Evolutionary conservation across 352 stramenopile genomes (phyloP), one percentile per base, ranked within the genome.

Genomic region (Phytophthora fragariaefolia): DNA sequence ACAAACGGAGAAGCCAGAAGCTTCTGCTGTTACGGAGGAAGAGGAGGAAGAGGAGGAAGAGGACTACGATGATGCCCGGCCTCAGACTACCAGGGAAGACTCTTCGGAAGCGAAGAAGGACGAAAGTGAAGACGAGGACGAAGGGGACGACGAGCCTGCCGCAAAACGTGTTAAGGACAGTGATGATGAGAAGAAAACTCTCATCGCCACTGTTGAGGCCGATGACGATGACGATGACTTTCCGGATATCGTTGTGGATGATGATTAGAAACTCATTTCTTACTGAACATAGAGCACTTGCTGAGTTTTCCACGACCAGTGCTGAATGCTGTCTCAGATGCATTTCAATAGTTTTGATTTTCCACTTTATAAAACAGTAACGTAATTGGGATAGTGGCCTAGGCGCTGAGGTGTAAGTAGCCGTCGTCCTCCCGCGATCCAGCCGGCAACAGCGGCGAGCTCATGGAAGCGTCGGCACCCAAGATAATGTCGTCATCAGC

Each of bases 191-290:
- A 67, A 73, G 20, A 69, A 74, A 2, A 28, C 20, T 30, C 17
- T 34, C 61, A 57, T 60, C n/a, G 58, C 42, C 47, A 69, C 63
- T 13, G 50, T 63, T 13, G 57, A 73, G 15, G 49, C 61, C 40
- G 67, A 79, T 3, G 57, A 77, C 15, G 83, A 92, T 36, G 84
- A 93, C 47, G 83, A 91, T 28, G 85, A 95, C 55, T 93, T 95
- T 60, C 87, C 87, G 1, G 85, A 95, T 48, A 95, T 95, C 59
- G 82, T 95, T 10, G 76, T 84, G 42, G 84, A 90, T 57, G 85
- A 94, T 51, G 76, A 87, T 17, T 77, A 74, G 61, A 65, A 0
- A 17, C 30, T 38, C 36, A 20, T 23, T 22, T 12, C 58, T 22
- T 23, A 48, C 24, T 30, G 42, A 43, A 13, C 24, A 34, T 63